Conservation (phyloP, 768 basidiomycete species). For the Tricholoma sp. region DNA sequence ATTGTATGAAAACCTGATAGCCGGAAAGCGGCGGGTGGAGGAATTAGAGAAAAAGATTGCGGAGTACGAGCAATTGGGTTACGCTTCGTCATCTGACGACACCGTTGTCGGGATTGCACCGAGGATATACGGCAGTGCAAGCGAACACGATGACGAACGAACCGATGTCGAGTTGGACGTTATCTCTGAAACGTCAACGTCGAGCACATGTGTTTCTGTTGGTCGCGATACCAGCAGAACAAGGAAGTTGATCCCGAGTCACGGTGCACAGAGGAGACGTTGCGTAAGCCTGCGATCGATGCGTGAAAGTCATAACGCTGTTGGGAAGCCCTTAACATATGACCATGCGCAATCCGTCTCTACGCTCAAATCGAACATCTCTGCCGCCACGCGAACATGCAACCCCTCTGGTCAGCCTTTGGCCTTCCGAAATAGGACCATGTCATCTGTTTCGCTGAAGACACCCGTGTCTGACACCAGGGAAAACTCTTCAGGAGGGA, state of each 20-base stretch:
- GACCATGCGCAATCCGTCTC: constrained; percentile 4
- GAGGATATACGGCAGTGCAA: neutral
- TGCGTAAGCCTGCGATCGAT: neutral
- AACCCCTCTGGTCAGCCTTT: constrained; percentile 11
- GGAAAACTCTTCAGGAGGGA: neutral
- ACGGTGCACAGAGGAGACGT: neutral
- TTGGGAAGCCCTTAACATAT: neutral
- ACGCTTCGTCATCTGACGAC: constrained; percentile 10
- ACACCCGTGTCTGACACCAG: neutral
- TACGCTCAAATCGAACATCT: neutral
- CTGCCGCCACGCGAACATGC: constrained; percentile 6
- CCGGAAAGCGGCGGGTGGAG: constrained; percentile 18
- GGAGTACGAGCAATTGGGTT: constrained; percentile 11
- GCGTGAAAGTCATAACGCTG: neutral
- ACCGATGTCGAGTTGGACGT: constrained; percentile 11
- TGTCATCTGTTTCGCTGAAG: constrained; percentile 5
- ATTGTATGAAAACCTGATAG: constrained; percentile 25
- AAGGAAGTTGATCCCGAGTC: neutral
- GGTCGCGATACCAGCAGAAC: constrained; percentile 2
- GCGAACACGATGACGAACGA: constrained; percentile 5
- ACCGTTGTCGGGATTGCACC: constrained; percentile 6
- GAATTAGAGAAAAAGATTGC: constrained; percentile 20
- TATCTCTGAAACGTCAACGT: constrained; percentile 14
- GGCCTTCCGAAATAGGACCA: constrained; percentile 12
- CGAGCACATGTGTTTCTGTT: constrained; percentile 18